Evolutionary conservation across 192 early-diverging fungal species (phyloP), one percentile per base, ranked within the genome.

Genomic region (Coemansia sp.): DNA sequence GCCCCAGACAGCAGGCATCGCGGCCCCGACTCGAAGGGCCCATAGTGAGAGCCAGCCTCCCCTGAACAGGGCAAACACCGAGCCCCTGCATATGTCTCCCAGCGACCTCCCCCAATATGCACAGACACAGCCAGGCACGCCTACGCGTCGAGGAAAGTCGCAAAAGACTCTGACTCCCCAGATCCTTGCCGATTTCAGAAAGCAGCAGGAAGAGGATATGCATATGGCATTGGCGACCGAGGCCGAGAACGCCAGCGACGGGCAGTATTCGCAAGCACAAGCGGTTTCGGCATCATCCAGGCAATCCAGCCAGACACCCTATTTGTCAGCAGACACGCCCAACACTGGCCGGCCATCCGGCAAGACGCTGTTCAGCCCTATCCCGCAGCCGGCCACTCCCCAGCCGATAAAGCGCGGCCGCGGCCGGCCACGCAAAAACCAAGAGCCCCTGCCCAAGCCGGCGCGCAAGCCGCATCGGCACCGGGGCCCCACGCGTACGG

Each of bases 141-240:
- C 74, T 7, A 63, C 49, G 5, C 57, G 44, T 6, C 56, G 60
- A 9, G 74, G 63, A 12, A 55, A 60, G 41, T 58, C 67, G 39
- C 74, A 70, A 42, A 77, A 77, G 37, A 66, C 60, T 2, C 67
- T 70, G 26, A 77, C 74, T 2, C 74, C 74, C 38, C 74, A 77
- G 38, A 77, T 77, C 7, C 28, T 77, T 10, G 74, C 63, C 11
- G 64, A 37, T 5, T 66, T 77, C 34, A 60, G 67, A 18, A 54
- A 50, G 12, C 74, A 64, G 40, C 42, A 40, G 0, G 62, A 66
- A 4, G 65, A 64, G 0, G 62, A 64, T 30, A 28, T 45, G 17
- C 48, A 36, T 34, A 1, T 34, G 32, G 32, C 32, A 34, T 7
- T 34, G 32, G 32, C 32, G 6, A 7, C 32, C 10, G 32, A 34